These are phyloP conservation scores for Irpex sp. DNA, from an alignment of 1,284 basidiomycete species.

Conservation along the genomic window DNA sequence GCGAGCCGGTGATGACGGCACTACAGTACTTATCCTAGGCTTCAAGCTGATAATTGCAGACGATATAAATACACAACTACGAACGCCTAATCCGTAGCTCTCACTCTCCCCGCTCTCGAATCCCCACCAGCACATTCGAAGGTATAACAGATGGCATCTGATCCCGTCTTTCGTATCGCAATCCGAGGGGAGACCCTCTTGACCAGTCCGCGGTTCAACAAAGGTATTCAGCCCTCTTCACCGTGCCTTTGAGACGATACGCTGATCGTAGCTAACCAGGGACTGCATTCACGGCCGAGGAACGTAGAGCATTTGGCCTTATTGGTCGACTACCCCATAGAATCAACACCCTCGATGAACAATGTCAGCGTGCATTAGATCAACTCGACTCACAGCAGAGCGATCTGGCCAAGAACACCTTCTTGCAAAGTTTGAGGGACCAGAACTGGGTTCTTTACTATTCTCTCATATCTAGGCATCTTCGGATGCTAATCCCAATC, in stretches of 20 bases:
- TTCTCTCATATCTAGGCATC: conserved; percentile 53
- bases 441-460: conserved; percentile 81
- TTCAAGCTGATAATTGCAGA: too few species aligned
- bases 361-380: conserved; percentile 67
- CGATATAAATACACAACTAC: too few species aligned
- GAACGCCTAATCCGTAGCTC: too few species aligned
- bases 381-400: conserved; percentile 51
- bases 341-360: conserved; percentile 74
- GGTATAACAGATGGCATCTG: background rate
- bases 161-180: conserved; percentile 34
- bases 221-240: conserved; percentile 48
- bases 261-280: conserved; percentile 33
- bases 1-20: too few species aligned
- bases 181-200: conserved; percentile 56
- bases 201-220: conserved; percentile 60
- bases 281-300: conserved; percentile 65
- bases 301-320: conserved; percentile 70
- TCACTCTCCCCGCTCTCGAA: too few species aligned
- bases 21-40: too few species aligned
- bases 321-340: conserved; percentile 76
- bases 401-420: conserved; percentile 66
- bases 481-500: conserved; percentile 73
- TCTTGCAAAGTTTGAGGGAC: conserved; percentile 66
- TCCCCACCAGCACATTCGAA: too few species aligned
- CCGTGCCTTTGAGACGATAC: conserved; percentile 33